Base-by-base conservation (phyloP, 345 rosid genomes). In the Brassica incana region DNA sequence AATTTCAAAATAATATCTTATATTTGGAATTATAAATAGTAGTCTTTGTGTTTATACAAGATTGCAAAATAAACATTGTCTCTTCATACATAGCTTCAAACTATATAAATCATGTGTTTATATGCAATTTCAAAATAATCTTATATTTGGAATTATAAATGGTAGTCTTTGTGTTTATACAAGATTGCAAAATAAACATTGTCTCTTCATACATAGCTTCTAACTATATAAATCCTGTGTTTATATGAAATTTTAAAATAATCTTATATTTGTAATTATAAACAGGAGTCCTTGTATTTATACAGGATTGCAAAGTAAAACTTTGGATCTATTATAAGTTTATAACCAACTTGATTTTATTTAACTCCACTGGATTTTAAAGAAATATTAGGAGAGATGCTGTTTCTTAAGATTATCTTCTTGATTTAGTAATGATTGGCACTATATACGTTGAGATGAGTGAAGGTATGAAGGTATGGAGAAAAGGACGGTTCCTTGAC, bases 401-500 rank as follows among this genome's bases (percentile, higher is more conserved):
- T 16, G 18, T 16, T 18, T 69, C 7, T 69, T 29, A 23, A 43
- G 35, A 43, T 4, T 4, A 18, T 58, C 74, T 68, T 59, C 48
- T 60, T 59, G 14, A 18, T 60, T 14, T 14, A 62, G 36, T 29
- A 63, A 63, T 63, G 67, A 63, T 63, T 63, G 67, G 38, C 5
- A 29, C 43, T 58, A 76, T 66, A 43, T 38, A 63, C 38, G 20
- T 6, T 63, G 20, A 23, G 65, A 60, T 3, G 4, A 30, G 43
- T 59, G 30, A 23, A 64, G 10, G 33, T 33, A 65, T 65, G 9
- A 23, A 64, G 10, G 33, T 33, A 65, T 65, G 9, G 5, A 20
- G 7, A 58, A 52, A 76, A 65, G 20, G 36, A 56, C 63, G 7
- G 64, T 48, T 40, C 33, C 15, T 78, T 78, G 68, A 67, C 25